Conservation (phyloP, 2,329 filamentous ascomycete genomes). For the Thielaviopsis cerberus region DNA sequence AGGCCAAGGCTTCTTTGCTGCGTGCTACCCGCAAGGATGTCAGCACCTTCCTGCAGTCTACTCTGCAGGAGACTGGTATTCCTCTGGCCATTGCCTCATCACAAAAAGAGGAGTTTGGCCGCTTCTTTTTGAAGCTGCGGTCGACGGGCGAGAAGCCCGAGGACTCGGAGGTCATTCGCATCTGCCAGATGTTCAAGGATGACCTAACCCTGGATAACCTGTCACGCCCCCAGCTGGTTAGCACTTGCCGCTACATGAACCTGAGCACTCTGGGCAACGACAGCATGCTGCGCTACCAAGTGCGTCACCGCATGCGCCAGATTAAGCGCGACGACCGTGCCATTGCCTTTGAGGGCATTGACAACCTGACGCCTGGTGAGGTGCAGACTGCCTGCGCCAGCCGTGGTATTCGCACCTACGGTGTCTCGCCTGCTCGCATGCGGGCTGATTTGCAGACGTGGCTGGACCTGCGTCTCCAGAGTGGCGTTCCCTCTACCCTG, state of each 20-base stretch:
- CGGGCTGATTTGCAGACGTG: slow-evolving; percentile 82
- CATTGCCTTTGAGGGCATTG: slow-evolving; percentile 84
- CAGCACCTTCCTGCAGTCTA: slow-evolving; percentile 72
- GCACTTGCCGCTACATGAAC: slow-evolving; percentile 97
- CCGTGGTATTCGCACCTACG: slow-evolving; percentile 80
- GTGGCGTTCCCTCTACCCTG: slow-evolving; percentile 89
- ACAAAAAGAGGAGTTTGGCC: slow-evolving; percentile 81
- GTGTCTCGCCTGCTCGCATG: slow-evolving; percentile 71
- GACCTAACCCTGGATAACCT: slow-evolving; percentile 94
- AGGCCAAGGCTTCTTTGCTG: slow-evolving; percentile 66
- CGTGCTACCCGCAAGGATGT: slow-evolving; percentile 84
- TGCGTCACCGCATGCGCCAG: slow-evolving; percentile 94
- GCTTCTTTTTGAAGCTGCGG: slow-evolving; percentile 93
- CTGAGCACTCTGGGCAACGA: slow-evolving; percentile 93
- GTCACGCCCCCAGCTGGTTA: slow-evolving; percentile 84
- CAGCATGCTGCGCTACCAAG: slow-evolving; percentile 90
- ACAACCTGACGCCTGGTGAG: slow-evolving; percentile 80
- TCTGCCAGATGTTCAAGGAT: slow-evolving; percentile 98
- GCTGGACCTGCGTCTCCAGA: slow-evolving; percentile 81
- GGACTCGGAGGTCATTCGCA: slow-evolving; percentile 83
- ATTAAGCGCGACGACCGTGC: slow-evolving; percentile 96
- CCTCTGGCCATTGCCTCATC: slow-evolving; percentile 69
- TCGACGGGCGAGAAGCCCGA: slow-evolving; percentile 81
- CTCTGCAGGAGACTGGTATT: slow-evolving; percentile 79
- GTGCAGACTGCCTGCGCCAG: slow-evolving; percentile 82